These are phyloP conservation scores for Neospora caninum DNA, from an alignment of 169 alveolate species.

Conservation along the genomic window DNA sequence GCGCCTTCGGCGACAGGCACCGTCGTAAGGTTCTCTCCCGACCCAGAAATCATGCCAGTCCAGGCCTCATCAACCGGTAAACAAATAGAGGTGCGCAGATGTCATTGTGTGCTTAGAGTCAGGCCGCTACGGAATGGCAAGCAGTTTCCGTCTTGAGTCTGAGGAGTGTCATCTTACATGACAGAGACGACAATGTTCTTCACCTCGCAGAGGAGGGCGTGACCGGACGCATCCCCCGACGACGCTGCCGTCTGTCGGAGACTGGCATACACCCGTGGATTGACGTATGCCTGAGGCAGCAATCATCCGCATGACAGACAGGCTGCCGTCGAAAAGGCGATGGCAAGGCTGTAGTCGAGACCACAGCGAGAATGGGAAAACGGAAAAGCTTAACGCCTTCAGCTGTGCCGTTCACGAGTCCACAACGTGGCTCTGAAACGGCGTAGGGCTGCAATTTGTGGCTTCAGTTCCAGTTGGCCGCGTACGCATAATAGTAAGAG, in stretches of 20 bases:
- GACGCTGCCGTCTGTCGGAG: constrained; percentile 34
- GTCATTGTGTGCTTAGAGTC: too few relatives aligned
- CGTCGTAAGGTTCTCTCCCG: too few relatives aligned
- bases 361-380: background rate
- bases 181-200: constrained; percentile 27
- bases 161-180: constrained; percentile 2
- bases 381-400: background rate
- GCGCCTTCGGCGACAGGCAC: too few relatives aligned
- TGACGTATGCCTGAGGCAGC: constrained; percentile 60
- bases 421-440: too few relatives aligned
- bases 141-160: background rate
- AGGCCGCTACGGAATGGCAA: background rate
- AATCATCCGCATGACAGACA: background rate
- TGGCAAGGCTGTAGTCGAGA: background rate
- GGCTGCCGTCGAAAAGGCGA: background rate
- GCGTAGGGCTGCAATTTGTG: too few relatives aligned
- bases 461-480: too few relatives aligned
- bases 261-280: constrained; percentile 47
- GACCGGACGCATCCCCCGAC: background rate
- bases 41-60: too few relatives aligned
- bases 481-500: too few relatives aligned
- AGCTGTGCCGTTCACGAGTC: too few relatives aligned
- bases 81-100: too few relatives aligned
- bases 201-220: constrained; percentile 33
- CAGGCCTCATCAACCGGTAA: too few relatives aligned